Percentiles rank a stretch among this genome's conserved stretches.
phyloP scores from a whole-genome alignment of 108 stramenopile genomes.

The Cylindrotheca fusiformis region DNA sequence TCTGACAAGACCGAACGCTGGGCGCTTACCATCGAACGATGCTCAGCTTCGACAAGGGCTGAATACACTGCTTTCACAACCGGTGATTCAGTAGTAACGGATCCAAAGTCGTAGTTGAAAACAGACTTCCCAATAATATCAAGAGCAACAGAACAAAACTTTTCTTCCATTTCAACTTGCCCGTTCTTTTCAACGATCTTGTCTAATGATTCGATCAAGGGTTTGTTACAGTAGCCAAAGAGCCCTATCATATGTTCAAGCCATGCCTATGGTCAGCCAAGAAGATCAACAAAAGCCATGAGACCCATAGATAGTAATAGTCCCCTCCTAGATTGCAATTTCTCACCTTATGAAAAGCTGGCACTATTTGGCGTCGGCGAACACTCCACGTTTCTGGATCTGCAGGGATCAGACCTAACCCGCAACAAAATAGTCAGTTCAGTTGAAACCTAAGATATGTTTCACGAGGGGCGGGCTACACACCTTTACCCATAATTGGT shows the following conservation, averaged over 20 bases:
- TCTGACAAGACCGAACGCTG: too few species aligned
- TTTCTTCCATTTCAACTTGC: conserved; percentile 89
- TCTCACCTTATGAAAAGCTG: conserved; percentile 87
- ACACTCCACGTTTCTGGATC: conserved; percentile 94
- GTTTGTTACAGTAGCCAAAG: conserved; percentile 89
- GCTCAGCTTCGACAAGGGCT: conserved; percentile 92
- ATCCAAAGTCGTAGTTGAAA: conserved; percentile 96
- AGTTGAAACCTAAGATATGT: background rate
- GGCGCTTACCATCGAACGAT: conserved; percentile 72
- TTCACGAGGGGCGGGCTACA: background rate
- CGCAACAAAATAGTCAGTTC: background rate
- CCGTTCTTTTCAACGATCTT: conserved; percentile 47
- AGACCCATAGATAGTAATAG: too few species aligned
- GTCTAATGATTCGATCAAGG: conserved; percentile 70
- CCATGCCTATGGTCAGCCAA: conserved; percentile 61
- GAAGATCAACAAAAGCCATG: background rate
- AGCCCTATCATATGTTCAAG: conserved; percentile 89
- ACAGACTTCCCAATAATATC: conserved; percentile 94
- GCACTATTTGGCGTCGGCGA: conserved; percentile 89
- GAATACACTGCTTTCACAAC: conserved; percentile 93
- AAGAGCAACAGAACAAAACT: conserved; percentile 86
- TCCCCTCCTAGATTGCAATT: background rate
- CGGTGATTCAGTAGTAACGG: conserved; percentile 79
- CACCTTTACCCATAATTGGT: conserved; percentile 93
- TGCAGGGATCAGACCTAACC: conserved; percentile 69